Conservation (phyloP, 371 early-diverging fungal species). For the Rhizomucor pusillus region DNA sequence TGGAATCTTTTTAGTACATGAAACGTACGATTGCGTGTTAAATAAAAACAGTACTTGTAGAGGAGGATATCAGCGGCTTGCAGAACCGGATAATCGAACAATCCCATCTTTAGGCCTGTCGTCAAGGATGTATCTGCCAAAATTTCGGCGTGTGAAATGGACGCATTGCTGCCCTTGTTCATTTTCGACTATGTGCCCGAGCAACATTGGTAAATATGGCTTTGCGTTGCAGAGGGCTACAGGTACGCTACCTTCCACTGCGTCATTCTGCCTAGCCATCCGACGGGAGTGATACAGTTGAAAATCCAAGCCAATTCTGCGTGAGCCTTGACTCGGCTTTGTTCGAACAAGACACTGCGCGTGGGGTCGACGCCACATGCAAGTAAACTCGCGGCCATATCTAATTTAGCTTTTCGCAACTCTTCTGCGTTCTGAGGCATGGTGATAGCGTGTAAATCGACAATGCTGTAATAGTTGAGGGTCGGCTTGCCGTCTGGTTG, state of each 20-base stretch:
- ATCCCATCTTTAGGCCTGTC: constrained; percentile 65
- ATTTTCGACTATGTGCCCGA: constrained; percentile 41
- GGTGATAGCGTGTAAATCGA: constrained; percentile 92
- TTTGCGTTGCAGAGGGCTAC: background rate
- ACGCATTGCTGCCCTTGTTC: constrained; percentile 21
- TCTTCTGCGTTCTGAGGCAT: constrained; percentile 70
- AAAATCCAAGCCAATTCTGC: constrained; percentile 86
- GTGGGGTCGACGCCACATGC: constrained; percentile 88
- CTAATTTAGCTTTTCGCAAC: constrained; percentile 61
- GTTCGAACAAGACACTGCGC: constrained; percentile 78
- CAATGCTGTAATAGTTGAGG: constrained; percentile 70
- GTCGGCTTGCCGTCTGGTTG: constrained; percentile 28
- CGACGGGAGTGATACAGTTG: constrained; percentile 82
- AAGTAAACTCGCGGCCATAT: constrained; percentile 73
- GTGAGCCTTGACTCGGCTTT: constrained; percentile 75
- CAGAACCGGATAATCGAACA: constrained; percentile 91
- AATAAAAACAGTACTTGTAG: constrained; percentile 54
- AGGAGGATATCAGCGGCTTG: constrained; percentile 95
- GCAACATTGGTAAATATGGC: background rate
- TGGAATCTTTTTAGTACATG: constrained; percentile 13
- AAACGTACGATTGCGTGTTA: too few relatives aligned
- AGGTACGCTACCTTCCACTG: constrained; percentile 79
- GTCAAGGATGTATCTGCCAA: constrained; percentile 49
- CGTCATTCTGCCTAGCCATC: constrained; percentile 91
- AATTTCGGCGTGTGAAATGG: constrained; percentile 32